Evolutionary conservation across 139 green algal species (phyloP), one percentile per base, ranked within the genome.

Genomic region (Parachlorella kessleri): DNA sequence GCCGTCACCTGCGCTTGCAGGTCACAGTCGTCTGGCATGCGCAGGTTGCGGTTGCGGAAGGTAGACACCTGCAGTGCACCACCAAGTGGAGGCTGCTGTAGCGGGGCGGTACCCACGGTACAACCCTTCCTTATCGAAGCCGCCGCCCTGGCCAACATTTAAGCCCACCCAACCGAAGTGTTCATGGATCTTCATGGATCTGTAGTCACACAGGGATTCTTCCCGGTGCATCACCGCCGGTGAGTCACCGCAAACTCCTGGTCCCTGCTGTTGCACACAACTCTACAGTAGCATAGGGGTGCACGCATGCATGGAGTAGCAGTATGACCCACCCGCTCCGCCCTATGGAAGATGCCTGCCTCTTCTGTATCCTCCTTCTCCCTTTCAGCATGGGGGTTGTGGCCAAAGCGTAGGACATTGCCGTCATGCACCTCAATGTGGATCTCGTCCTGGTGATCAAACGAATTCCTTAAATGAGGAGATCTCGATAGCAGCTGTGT

Each of bases 41-140:
- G 70, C 64, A 85, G 76, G 64, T 79, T 80, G 70, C 80, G 72
- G 64, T 80, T 80, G 41, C 80, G 64, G 73, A 85, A 85, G 26
- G 73, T 76, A 35, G 63, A 67, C 14, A 80, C 66, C 75, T 80
- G 75, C 30, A 5, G 14, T 35, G 28, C 7, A 30, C n/a, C n/a
- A n/a, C n/a, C n/a, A n/a, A n/a, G n/a, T n/a, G n/a, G n/a, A n/a
- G n/a, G n/a, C n/a, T n/a, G n/a, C n/a, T n/a, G n/a, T n/a, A n/a
- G n/a, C n/a, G n/a, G n/a, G n/a, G n/a, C n/a, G n/a, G n/a, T n/a
- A n/a, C n/a, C n/a, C n/a, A n/a, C n/a, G n/a, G n/a, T n/a, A n/a
- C n/a, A n/a, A n/a, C n/a, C n/a, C n/a, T n/a, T n/a, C n/a, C n/a
- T n/a, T n/a, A n/a, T n/a, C n/a, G n/a, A n/a, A n/a, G n/a, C n/a